phyloP scores from a whole-genome alignment of 2,329 filamentous ascomycete species.

The Xylaria multiplex region DNA sequence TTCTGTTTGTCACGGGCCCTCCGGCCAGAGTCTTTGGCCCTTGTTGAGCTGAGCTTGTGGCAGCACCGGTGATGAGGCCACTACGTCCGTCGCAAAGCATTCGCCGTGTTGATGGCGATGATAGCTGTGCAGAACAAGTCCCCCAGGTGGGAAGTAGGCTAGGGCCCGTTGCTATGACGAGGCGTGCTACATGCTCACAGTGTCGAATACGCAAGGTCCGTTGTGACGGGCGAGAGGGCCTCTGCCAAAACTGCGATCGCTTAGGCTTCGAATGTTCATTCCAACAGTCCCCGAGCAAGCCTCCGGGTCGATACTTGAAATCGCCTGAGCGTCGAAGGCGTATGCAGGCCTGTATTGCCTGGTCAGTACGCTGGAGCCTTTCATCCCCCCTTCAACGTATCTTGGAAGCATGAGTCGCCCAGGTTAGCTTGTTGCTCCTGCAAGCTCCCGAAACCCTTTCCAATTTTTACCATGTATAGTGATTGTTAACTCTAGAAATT shows the following conservation, averaged over 20 bases:
- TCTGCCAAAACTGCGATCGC: conserved; percentile 50
- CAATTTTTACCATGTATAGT: too few species aligned
- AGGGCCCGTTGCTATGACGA: conserved; percentile 30
- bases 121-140: conserved; percentile 3
- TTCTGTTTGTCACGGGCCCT: background rate
- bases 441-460: too few species aligned
- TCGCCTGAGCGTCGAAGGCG: conserved; percentile 44
- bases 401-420: too few species aligned
- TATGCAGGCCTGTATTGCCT: conserved; percentile 48
- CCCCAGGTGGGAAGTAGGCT: background rate
- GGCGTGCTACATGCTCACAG: conserved; percentile 45
- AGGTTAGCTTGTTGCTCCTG: too few species aligned
- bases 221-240: conserved; percentile 48
- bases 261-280: conserved; percentile 51
- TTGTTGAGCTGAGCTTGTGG: background rate
- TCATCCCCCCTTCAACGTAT: too few species aligned
- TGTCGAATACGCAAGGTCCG: conserved; percentile 47
- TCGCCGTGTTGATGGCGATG: conserved; percentile 18
- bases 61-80: conserved; percentile 41
- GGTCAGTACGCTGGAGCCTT: conserved; percentile 9
- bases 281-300: conserved; percentile 41
- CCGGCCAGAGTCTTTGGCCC: background rate
- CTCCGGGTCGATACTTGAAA: conserved; percentile 43
- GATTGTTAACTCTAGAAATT: too few species aligned
- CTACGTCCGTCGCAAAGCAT: conserved; percentile 42